phyloP scores from a whole-genome alignment of 176 grass and related monocot genomes.

The Oropetium thomaeum region DNA sequence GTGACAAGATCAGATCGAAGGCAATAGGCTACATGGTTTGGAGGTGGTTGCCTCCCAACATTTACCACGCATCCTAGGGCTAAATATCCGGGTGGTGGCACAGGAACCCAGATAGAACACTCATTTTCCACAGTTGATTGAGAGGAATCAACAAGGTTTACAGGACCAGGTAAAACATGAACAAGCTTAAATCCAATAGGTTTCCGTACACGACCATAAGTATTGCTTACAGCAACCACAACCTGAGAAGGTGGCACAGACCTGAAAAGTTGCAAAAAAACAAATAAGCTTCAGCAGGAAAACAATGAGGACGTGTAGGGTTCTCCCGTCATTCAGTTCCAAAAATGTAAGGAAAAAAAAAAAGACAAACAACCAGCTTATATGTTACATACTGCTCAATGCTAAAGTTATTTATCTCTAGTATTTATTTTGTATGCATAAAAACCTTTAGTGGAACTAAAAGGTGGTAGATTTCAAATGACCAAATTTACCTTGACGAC shows the following conservation, averaged over 20 bases:
- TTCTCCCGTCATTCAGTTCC: not conserved
- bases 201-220: constrained; percentile 92
- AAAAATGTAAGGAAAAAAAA: not conserved
- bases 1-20: constrained; percentile 90
- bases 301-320: too few relatives aligned
- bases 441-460: not conserved
- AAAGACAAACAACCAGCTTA: not conserved
- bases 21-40: constrained; percentile 81
- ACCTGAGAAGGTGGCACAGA: constrained; percentile 91
- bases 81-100: constrained; percentile 77
- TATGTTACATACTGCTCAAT: constrained; percentile 3
- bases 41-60: constrained; percentile 69
- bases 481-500: constrained; percentile 66
- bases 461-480: not conserved
- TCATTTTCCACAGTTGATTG: constrained; percentile 41
- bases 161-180: constrained; percentile 51
- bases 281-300: constrained; percentile 27
- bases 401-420: not conserved
- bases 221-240: constrained; percentile 90
- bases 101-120: constrained; percentile 93
- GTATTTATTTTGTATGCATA: constrained; percentile 4
- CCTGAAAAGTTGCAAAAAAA: constrained; percentile 41
- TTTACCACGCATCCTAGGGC: constrained; percentile 87
- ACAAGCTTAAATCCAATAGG: constrained; percentile 85
- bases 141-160: constrained; percentile 19